Conservation (phyloP, 2,329 filamentous ascomycete genomes). For the Lasiodiplodia theobromae region DNA sequence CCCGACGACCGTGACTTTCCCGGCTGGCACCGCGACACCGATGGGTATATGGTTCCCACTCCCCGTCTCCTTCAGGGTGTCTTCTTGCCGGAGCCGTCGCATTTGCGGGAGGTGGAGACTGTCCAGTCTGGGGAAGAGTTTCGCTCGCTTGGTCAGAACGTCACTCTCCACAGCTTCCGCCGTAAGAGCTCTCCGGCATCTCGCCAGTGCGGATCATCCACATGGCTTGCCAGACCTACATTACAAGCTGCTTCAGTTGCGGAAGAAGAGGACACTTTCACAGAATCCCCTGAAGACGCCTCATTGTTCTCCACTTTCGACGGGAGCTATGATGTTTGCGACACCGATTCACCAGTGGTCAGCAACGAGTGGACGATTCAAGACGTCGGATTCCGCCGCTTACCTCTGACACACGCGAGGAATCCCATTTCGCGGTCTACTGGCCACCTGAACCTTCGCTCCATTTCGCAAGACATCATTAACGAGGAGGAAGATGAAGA, state of each 20-base stretch:
- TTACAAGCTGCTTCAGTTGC: not conserved
- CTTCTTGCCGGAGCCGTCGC: conserved; percentile 5
- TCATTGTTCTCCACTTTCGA: not conserved
- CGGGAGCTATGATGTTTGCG: too few species aligned
- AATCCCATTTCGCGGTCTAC: not conserved
- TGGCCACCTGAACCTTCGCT: not conserved
- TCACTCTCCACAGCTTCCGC: not conserved
- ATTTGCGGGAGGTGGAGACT: not conserved
- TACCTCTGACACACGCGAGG: not conserved
- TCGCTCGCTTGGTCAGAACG: not conserved
- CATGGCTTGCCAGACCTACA: not conserved
- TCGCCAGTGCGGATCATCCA: not conserved
- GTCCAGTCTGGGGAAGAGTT: not conserved
- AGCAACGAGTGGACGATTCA: not conserved
- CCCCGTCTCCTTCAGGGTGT: not conserved
- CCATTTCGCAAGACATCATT: too few species aligned
- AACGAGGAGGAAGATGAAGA: too few species aligned
- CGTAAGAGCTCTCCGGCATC: not conserved
- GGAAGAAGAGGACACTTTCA: not conserved
- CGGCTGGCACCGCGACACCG: not conserved
- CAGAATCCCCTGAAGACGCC: not conserved
- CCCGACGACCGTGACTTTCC: not conserved
- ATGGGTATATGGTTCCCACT: not conserved
- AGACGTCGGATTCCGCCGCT: not conserved
- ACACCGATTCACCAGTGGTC: not conserved